A percentile compares a stretch with the other conserved stretches of the same genome.
These are phyloP conservation scores for Rhynchospora tenuis DNA, from an alignment of 176 grass and related monocot genomes.

Conservation along the genomic window DNA sequence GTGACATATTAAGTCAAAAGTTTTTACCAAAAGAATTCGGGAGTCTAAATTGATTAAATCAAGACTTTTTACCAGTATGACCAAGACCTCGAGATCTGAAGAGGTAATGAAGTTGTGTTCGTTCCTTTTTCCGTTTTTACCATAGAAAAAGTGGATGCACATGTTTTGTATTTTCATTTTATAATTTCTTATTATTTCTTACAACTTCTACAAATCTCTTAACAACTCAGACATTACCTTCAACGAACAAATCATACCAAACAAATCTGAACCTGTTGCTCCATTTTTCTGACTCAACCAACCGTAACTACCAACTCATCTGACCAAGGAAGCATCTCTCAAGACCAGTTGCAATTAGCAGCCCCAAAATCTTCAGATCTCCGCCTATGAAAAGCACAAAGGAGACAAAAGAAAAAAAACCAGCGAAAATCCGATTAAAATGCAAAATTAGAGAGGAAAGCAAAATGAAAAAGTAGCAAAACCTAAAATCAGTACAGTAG, in stretches of 20 bases:
- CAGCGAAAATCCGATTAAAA: too few species aligned
- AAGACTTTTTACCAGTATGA: background rate
- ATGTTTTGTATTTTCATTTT: background rate
- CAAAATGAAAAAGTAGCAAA: too few species aligned
- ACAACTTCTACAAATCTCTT: background rate
- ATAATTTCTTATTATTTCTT: background rate
- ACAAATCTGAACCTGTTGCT: background rate
- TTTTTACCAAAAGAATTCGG: background rate
- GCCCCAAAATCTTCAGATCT: too few species aligned
- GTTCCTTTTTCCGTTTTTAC: too few species aligned
- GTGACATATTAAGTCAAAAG: background rate
- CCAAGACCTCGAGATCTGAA: too few species aligned
- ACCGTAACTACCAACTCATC: constrained; percentile 19
- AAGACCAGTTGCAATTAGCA: too few species aligned
- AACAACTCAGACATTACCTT: background rate
- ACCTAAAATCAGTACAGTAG: too few species aligned
- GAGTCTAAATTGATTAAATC: background rate
- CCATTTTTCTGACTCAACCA: background rate
- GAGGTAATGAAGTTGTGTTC: too few species aligned
- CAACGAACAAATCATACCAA: background rate
- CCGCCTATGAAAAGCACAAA: too few species aligned
- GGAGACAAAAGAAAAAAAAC: too few species aligned
- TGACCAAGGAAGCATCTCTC: constrained; percentile 27
- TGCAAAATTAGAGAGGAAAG: too few species aligned
- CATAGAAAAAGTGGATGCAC: background rate